These are phyloP conservation scores for Phytopythium kandeliae DNA, from an alignment of 352 stramenopile genomes.

Conservation along the genomic window DNA sequence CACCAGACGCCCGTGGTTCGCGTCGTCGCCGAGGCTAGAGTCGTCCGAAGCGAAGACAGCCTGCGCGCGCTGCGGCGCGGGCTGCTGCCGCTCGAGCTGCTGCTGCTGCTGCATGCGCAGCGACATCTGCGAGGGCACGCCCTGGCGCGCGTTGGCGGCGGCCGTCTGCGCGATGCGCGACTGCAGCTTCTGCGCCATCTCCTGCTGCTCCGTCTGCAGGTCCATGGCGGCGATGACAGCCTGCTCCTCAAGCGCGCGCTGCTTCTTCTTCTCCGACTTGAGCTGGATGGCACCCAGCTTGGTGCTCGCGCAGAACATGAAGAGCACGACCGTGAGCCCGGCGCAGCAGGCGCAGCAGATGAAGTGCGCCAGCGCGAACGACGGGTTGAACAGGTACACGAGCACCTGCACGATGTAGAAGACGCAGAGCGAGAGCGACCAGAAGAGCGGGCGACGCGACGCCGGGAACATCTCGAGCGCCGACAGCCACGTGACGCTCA, in stretches of 20 bases:
- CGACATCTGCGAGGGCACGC: slow-evolving; percentile 3
- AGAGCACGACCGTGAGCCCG: slow-evolving; percentile 53
- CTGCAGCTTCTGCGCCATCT: slow-evolving; percentile 40
- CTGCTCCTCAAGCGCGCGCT: slow-evolving; percentile 38
- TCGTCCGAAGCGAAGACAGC: slow-evolving; percentile 3
- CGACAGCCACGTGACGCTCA: slow-evolving; percentile 69
- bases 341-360: slow-evolving; percentile 38
- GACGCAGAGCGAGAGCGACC: slow-evolving; percentile 59
- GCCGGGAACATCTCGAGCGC: slow-evolving; percentile 80
- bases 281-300: slow-evolving; percentile 81
- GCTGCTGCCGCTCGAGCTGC: slow-evolving; percentile 4
- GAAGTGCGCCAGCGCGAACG: slow-evolving; percentile 57
- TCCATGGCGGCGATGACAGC: slow-evolving; percentile 17
- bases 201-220: slow-evolving; percentile 15
- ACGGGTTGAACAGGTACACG: slow-evolving; percentile 53
- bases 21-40: slow-evolving; percentile 3
- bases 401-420: slow-evolving; percentile 52
- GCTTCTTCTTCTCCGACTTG: slow-evolving; percentile 77
- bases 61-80: slow-evolving; percentile 3
- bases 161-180: slow-evolving; percentile 50
- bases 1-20: slow-evolving; percentile 1
- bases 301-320: slow-evolving; percentile 73
- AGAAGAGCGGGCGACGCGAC: slow-evolving; percentile 54
- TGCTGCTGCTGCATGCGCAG: slow-evolving; percentile 8
- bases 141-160: slow-evolving; percentile 24